A percentile compares a stretch with the other conserved stretches of the same genome.
These are phyloP conservation scores for Sporobolus alterniflorus DNA, from an alignment of 202 grass and related monocot genomes.

Conservation along the genomic window DNA sequence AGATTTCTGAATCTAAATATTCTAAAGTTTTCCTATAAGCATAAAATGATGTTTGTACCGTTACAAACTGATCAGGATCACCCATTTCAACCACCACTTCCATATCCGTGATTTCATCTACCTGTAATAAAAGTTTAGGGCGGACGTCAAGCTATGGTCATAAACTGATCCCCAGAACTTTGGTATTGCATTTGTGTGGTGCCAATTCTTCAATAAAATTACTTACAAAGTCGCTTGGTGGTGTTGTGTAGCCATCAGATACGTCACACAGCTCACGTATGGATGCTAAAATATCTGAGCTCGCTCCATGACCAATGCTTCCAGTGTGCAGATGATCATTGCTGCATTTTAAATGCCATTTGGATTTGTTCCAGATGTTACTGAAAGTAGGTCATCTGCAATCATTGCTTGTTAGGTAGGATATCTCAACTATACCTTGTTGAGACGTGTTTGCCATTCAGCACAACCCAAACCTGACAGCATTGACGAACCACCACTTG, in stretches of 20 bases:
- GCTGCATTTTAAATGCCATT: conserved; percentile 45
- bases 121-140: conserved; percentile 38
- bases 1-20: background rate
- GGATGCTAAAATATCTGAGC: conserved; percentile 39
- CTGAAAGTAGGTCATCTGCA: conserved; percentile 17
- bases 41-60: conserved; percentile 12
- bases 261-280: conserved; percentile 45
- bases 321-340: conserved; percentile 37
- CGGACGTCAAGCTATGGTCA: conserved; percentile 2
- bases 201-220: background rate
- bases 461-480: conserved; percentile 57
- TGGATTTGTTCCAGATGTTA: conserved; percentile 20
- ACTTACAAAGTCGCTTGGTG: conserved; percentile 47
- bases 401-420: background rate
- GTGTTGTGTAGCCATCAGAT: conserved; percentile 48
- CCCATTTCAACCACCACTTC: conserved; percentile 26
- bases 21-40: conserved; percentile 18
- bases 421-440: conserved; percentile 49
- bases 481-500: conserved; percentile 27
- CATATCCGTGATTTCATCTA: conserved; percentile 36
- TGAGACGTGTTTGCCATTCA: conserved; percentile 52
- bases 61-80: conserved; percentile 38
- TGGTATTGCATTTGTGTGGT: background rate
- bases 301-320: conserved; percentile 40
- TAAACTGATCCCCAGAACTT: conserved; percentile 17